Base-by-base conservation (phyloP, 257 asterid species). In the Solanum microdontum region DNA sequence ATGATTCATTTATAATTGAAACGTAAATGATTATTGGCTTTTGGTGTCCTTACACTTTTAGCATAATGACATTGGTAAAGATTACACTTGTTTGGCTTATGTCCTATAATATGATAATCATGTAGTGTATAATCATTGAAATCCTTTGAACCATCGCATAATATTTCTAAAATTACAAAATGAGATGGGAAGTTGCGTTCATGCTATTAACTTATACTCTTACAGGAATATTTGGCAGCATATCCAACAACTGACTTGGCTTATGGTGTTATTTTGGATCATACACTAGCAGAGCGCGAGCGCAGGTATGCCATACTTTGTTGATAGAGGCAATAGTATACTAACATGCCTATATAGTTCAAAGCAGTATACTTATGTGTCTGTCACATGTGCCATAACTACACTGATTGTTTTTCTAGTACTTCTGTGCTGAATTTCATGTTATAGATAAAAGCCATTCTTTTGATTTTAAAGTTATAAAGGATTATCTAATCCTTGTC, bases 241-340 rank as follows among this genome's bases (percentile, higher is more conserved):
- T 91, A 87, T 88, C 89, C 94, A 80, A 94, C 99, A 64, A 87
- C 92, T 85, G 99, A 97, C 90, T 90, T 95, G 94, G 98, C 99
- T 30, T 97, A 97, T 93, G 96, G 93, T 60, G 96, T 96, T 94
- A 95, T 97, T 87, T 92, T 97, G 89, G 99, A 97, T 82, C 99
- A 97, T 93, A 97, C 99, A 55, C 96, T 97, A 55, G 98, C 99
- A 45, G 99, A 97, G 92, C 92, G 98, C 87, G 99, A 97, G 43
- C 98, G 99, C 90, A 97, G 99, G 99, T 97, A 92, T 51, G 84
- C 82, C 36, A 34, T 77, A 74, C 30, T 33, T 33, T 70, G 37
- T 86, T 58, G 58, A 69, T 76, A 82, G 69, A 82, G 66, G 69
- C 40, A 82, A 80, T 45, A 58, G 19, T 82, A 82, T 51, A 30